These are phyloP conservation scores for Coniochaeta sp. DNA, from an alignment of 2,329 filamentous ascomycete genomes.

Conservation along the genomic window DNA sequence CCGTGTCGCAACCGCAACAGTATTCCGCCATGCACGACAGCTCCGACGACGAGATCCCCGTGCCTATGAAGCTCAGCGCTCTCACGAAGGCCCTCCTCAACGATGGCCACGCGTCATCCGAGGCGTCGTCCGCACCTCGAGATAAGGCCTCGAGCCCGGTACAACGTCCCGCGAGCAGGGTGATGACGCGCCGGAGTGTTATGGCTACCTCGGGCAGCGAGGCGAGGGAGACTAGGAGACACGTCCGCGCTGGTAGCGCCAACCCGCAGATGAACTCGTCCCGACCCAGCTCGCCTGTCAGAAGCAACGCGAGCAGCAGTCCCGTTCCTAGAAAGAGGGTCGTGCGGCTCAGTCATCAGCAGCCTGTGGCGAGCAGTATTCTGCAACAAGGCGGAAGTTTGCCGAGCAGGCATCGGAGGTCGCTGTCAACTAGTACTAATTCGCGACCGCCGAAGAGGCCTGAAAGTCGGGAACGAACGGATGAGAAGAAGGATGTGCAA, in stretches of 20 bases:
- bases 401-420: constrained; percentile 43
- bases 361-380: constrained; percentile 25
- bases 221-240: constrained; percentile 25
- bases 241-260: constrained; percentile 40
- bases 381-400: constrained; percentile 11
- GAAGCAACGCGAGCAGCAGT: constrained; percentile 43
- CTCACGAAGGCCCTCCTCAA: constrained; percentile 80
- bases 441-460: constrained; percentile 11
- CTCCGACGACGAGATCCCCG: constrained; percentile 88
- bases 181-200: constrained; percentile 42
- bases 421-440: constrained; percentile 30
- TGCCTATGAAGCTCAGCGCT: constrained; percentile 89
- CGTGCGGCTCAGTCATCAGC: constrained; percentile 44
- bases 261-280: constrained; percentile 31
- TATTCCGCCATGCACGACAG: constrained; percentile 64
- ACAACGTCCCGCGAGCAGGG: constrained; percentile 34
- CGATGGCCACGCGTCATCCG: constrained; percentile 44
- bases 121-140: constrained; percentile 21
- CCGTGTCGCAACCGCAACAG: constrained; percentile 33
- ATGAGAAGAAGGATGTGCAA: constrained; percentile 19
- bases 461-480: constrained; percentile 20
- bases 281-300: constrained; percentile 34
- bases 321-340: constrained; percentile 47
- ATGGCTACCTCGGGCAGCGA: constrained; percentile 30
- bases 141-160: constrained; percentile 16